These are phyloP conservation scores for Aurinia saxatilis DNA, from an alignment of 345 rosid genomes.

Conservation along the genomic window DNA sequence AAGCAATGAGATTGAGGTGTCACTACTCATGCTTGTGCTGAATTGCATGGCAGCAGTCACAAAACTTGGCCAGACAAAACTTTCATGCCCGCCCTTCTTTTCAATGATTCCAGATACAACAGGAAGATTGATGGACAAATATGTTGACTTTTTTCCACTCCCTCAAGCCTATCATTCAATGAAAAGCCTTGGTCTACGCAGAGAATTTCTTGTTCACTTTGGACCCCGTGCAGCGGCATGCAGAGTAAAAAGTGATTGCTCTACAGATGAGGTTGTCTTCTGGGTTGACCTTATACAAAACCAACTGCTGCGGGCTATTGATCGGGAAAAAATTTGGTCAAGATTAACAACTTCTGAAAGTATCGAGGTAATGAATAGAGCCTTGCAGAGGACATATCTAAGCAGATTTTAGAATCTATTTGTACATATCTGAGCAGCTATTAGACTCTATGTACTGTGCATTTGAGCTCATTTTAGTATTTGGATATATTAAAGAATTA, in stretches of 20 bases:
- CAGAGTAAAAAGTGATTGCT: constrained; percentile 53
- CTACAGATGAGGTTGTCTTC: constrained; percentile 75
- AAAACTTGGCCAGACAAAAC: constrained; percentile 82
- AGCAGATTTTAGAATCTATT: not conserved
- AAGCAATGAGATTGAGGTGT: constrained; percentile 53
- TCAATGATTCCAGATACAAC: constrained; percentile 64
- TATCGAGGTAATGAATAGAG: constrained; percentile 62
- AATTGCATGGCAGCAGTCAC: constrained; percentile 75
- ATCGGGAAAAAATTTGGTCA: constrained; percentile 97
- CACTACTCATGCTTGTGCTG: constrained; percentile 74
- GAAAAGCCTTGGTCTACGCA: constrained; percentile 64
- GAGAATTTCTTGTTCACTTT: constrained; percentile 93
- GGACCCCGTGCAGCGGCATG: constrained; percentile 86
- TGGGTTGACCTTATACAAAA: constrained; percentile 93
- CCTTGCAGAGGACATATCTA: not conserved
- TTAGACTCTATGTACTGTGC: not conserved
- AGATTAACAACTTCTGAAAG: constrained; percentile 89
- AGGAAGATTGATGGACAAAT: constrained; percentile 83
- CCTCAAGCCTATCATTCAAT: constrained; percentile 56
- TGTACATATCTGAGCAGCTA: no score
- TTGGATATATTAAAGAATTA: not conserved
- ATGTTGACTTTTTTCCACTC: constrained; percentile 70
- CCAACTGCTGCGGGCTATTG: constrained; percentile 78
- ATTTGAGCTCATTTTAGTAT: not conserved
- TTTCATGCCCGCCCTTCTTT: constrained; percentile 66